These are phyloP conservation scores for Phytophthora constricta DNA, from an alignment of 352 stramenopile species.

Conservation along the genomic window DNA sequence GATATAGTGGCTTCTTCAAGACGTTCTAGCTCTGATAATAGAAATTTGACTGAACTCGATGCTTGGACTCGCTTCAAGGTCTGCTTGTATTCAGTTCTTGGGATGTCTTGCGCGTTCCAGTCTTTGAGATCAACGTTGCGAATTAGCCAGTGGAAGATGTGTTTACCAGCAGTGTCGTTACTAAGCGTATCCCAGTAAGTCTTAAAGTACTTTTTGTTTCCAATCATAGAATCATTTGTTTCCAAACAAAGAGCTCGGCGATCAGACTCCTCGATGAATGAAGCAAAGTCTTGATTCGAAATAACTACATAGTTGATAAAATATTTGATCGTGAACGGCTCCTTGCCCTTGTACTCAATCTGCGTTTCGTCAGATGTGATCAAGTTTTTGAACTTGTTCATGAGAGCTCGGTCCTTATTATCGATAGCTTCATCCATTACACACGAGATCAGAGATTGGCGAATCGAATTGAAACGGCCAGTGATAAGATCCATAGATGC, in stretches of 20 bases:
- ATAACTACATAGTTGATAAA: constrained; percentile 13
- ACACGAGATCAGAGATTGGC: constrained; percentile 5
- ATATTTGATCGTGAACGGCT: constrained; percentile 2
- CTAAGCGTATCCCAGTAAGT: background rate
- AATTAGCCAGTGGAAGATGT: constrained; percentile 15
- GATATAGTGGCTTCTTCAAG: too few relatives aligned
- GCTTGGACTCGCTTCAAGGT: constrained; percentile 26
- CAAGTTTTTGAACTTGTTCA: constrained; percentile 19
- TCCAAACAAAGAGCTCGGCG: constrained; percentile 10
- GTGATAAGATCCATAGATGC: constrained; percentile 5
- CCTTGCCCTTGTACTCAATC: constrained; percentile 13
- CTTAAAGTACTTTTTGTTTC: constrained; percentile 10
- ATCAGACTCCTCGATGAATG: constrained; percentile 18
- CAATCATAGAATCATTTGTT: constrained; percentile 12
- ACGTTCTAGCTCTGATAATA: background rate
- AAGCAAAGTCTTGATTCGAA: constrained; percentile 8
- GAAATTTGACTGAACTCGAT: constrained; percentile 21
- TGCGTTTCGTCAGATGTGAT: constrained; percentile 13
- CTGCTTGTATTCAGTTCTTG: constrained; percentile 25
- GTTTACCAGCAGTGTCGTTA: constrained; percentile 7
- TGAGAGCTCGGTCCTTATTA: constrained; percentile 2
- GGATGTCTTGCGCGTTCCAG: constrained; percentile 16
- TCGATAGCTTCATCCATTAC: constrained; percentile 13
- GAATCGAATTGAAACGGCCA: constrained; percentile 15
- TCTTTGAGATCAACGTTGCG: background rate